Conservation (phyloP, 305 asterid species). For the Striga hermonthica region DNA sequence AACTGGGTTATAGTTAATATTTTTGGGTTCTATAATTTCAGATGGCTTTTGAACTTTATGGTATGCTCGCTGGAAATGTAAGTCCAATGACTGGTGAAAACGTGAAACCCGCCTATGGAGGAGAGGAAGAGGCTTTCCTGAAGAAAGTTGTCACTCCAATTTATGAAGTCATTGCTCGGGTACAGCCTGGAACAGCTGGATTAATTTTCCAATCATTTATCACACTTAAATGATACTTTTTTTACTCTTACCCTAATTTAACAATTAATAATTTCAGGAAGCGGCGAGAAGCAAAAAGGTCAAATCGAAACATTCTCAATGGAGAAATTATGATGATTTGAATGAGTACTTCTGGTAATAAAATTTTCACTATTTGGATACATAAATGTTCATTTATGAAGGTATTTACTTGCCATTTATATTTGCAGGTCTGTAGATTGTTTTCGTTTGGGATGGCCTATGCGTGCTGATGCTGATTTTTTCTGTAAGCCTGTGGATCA, state of each 20-base stretch:
- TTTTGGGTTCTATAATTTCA: slow-evolving; percentile 30
- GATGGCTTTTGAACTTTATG: slow-evolving; percentile 99
- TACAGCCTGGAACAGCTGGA: slow-evolving; percentile 31
- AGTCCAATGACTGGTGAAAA: slow-evolving; percentile 97
- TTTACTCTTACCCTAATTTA: slow-evolving; percentile 15
- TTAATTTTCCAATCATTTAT: background rate
- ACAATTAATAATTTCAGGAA: slow-evolving; percentile 54
- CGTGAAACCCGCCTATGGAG: slow-evolving; percentile 99
- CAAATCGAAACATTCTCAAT: slow-evolving; percentile 92
- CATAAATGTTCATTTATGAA: slow-evolving; percentile 6
- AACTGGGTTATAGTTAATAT: slow-evolving; percentile 7
- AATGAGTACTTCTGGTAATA: slow-evolving; percentile 94
- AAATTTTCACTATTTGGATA: slow-evolving; percentile 15
- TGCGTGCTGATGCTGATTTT: slow-evolving; percentile 99
- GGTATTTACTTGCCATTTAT: slow-evolving; percentile 17
- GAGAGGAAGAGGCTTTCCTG: slow-evolving; percentile 94
- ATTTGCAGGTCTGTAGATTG: slow-evolving; percentile 89
- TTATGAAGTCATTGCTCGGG: slow-evolving; percentile 91
- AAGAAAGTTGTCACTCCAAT: slow-evolving; percentile 88
- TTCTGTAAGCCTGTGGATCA: slow-evolving; percentile 58
- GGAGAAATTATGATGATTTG: slow-evolving; percentile 99
- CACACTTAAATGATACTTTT: slow-evolving; percentile 12
- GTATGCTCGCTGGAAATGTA: slow-evolving; percentile 98
- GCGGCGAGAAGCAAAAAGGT: slow-evolving; percentile 81
- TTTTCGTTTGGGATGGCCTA: slow-evolving; percentile 98